These are phyloP conservation scores for Fraxinus sp. DNA, from an alignment of 305 asterid species.

Conservation along the genomic window DNA sequence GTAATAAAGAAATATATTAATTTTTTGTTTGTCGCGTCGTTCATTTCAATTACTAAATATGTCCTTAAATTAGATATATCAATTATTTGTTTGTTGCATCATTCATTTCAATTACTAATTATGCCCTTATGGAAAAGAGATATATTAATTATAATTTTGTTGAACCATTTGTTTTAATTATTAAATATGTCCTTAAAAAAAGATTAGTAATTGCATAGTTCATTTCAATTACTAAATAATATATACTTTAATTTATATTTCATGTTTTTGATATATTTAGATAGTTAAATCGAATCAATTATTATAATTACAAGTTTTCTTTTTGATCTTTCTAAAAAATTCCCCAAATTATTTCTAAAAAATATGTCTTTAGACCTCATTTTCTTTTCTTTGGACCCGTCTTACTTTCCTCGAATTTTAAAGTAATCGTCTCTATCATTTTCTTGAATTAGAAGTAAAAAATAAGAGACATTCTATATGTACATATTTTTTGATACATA, in stretches of 20 bases:
- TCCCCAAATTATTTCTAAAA: background rate
- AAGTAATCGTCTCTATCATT: slow-evolving; percentile 25
- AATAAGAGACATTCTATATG: background rate
- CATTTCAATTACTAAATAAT: background rate
- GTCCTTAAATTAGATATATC: background rate
- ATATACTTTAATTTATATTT: background rate
- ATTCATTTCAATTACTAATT: background rate
- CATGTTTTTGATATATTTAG: background rate
- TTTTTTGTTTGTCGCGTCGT: background rate
- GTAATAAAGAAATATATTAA: too few species aligned
- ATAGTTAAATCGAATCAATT: background rate
- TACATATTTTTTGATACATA: too few species aligned
- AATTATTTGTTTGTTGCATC: background rate
- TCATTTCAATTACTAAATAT: background rate
- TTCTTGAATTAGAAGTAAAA: slow-evolving; percentile 1
- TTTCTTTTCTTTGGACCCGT: slow-evolving; percentile 3
- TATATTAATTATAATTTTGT: background rate
- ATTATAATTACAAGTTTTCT: background rate
- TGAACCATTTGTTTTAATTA: background rate
- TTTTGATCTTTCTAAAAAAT: background rate
- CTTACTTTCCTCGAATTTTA: background rate
- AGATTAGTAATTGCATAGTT: too few species aligned
- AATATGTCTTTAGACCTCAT: too few species aligned
- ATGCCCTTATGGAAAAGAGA: background rate
- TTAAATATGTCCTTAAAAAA: background rate